Conservation (phyloP, 164 flowering plant genomes). For the Houttuynia cordata region DNA sequence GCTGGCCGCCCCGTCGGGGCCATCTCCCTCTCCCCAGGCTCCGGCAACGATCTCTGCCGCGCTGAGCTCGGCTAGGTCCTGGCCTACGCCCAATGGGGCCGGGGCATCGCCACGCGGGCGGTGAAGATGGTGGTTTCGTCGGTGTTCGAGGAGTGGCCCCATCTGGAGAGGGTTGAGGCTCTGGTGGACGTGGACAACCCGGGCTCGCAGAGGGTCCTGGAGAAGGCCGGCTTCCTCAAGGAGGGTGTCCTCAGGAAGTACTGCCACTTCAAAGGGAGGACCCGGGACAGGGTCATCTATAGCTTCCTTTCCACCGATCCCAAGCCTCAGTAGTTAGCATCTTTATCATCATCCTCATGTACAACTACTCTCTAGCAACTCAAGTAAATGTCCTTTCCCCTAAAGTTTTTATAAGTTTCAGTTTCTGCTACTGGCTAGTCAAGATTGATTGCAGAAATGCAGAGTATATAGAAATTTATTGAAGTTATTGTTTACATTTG, state of each 20-base stretch:
- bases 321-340: background rate
- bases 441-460: too few relatives aligned
- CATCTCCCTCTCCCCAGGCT: slow-evolving; percentile 20
- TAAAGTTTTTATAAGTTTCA: background rate
- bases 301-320: slow-evolving; percentile 28
- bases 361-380: background rate
- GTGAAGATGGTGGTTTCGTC: slow-evolving; percentile 37
- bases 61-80: slow-evolving; percentile 57
- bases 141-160: slow-evolving; percentile 44
- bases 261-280: slow-evolving; percentile 24
- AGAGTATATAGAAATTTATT: background rate
- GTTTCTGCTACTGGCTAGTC: background rate
- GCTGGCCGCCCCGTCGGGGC: slow-evolving; percentile 36
- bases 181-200: slow-evolving; percentile 46
- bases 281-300: slow-evolving; percentile 42
- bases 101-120: slow-evolving; percentile 51
- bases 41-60: slow-evolving; percentile 23
- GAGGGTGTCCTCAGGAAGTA: slow-evolving; percentile 35
- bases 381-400: background rate
- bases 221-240: slow-evolving; percentile 41
- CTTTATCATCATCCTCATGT: background rate
- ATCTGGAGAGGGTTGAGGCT: slow-evolving; percentile 61
- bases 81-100: slow-evolving; percentile 53
- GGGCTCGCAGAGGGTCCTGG: slow-evolving; percentile 57
- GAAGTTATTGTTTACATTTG: background rate